Base-by-base conservation (phyloP, 2,329 filamentous ascomycete species). In the Phyllosticta citriasiana region DNA sequence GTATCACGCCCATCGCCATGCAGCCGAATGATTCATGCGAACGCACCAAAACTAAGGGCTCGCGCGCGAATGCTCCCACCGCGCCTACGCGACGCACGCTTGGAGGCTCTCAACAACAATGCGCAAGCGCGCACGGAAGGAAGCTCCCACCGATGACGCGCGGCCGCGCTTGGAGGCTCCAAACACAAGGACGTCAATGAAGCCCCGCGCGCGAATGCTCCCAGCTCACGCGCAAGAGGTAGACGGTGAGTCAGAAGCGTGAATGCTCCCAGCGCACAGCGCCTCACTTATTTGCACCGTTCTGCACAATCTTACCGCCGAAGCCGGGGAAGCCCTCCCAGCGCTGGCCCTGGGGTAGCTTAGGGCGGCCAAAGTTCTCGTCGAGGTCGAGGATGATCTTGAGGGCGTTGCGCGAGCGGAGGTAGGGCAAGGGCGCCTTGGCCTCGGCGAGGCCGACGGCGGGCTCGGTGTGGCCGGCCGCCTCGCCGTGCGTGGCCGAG, bases 331-430 rank as follows among this genome's bases (percentile, higher is more conserved):
- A 72, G 27, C 72, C 72, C 30, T 66, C 66, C 63, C 68, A 74
- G 59, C 65, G 67, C 60, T 68, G 64, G 55, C 71, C 72, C 12
- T 74, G 69, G 35, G 80, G 80, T 58, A 89, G 71, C 74, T 83
- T 85, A 63, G 88, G 77, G 67, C 86, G 84, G 64, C 93, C 93
- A 79, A 97, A 97, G 72, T 95, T 89, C 77, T 94, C 87, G 72
- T 97, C 93, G 64, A 97, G 79, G 74, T 97, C 93, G 56, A 97
- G 84, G 68, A 97, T 93, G 68, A 97, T 89, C 82, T 97, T 97
- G 67, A 97, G 81, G 10, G 93, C 93, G 73, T 97, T 97, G 63
- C 91, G 82, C 76, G 89, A 95, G 68, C 86, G 78, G 66, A 89
- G 74, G 70, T 87, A 88, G 30, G 85, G 84, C 64, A 88, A 73